Base-by-base conservation (phyloP, 73 alveolate species). In the Paramecium tetraurelia region DNA sequence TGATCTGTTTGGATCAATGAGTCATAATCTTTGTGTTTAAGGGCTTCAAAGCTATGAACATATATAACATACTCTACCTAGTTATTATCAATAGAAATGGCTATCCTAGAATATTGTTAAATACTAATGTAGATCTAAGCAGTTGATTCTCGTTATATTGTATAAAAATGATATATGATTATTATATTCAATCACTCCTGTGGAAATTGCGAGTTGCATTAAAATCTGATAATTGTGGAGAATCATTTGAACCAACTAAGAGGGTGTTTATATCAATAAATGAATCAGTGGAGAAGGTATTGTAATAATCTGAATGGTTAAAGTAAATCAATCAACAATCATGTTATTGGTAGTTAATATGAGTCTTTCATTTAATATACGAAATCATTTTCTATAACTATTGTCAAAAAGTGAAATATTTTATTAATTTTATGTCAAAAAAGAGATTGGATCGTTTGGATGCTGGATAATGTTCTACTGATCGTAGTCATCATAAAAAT, bases 401-500 rank as follows among this genome's bases (percentile, higher is more conserved):
- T 70, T 10, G 59, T 29, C 77, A 63, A 63, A 14, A 10, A 63
- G 46, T 63, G 84, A 63, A 18, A 53, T 63, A 63, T 22, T 63
- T 63, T 31, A 63, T 63, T 63, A 31, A 63, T 53, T 53, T 12
- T 20, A 63, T 63, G 84, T 63, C 84, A 63, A 27, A 33, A 63
- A 63, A 27, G 84, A 63, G 46, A 18, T 53, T 53, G n/a, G 69
- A 53, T 53, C 69, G 69, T 53, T 53, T 53, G 31, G 69, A 53
- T 53, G 69, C 69, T 27, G 84, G 27, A 6, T 33, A 63, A 33
- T 63, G 84, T 33, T 63, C 84, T 63, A 63, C 84, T 33, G 84
- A 63, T 63, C 84, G 84, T 14, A 63, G 84, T 63, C 84, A 63
- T 33, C 41, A 63, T 63, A 63, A 63, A 33, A 63, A 63, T 63